phyloP scores from a whole-genome alignment of 139 green algal species.

The Yamagishiella unicocca region DNA sequence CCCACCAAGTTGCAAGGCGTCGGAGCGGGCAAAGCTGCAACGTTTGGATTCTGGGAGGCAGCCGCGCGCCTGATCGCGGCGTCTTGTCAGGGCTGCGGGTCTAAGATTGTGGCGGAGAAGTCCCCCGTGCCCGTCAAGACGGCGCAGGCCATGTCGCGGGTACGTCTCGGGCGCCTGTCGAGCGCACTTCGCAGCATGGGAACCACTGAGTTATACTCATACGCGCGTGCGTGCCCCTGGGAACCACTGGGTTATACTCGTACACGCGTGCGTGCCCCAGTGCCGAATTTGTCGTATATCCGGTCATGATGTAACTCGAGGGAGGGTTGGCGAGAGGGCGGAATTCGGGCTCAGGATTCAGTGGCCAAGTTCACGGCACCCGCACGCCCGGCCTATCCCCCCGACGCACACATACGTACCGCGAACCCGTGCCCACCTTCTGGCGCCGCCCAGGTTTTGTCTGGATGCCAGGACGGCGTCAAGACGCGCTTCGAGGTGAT shows the following conservation, averaged over 20 bases:
- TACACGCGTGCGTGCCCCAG: no score
- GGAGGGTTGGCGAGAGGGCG: no score
- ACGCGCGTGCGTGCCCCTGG: no score
- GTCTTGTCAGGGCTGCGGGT: constrained; percentile 20
- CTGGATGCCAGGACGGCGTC: constrained; percentile 62
- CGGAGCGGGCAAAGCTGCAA: constrained; percentile 95
- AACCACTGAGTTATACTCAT: neutral
- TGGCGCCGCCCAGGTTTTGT: neutral
- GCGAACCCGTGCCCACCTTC: neutral
- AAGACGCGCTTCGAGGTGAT: constrained; percentile 92
- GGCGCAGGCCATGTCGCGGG: constrained; percentile 95
- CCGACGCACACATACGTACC: no score
- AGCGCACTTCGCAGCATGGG: neutral
- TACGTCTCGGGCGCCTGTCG: constrained; percentile 16
- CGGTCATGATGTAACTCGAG: no score
- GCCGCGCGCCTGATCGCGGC: constrained; percentile 92
- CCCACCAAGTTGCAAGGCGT: constrained; percentile 96
- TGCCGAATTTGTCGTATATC: no score
- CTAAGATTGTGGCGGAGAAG: constrained; percentile 98
- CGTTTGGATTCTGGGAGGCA: constrained; percentile 98
- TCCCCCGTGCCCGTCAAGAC: constrained; percentile 98
- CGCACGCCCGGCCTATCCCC: no score
- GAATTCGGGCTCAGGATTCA: no score
- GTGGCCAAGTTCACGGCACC: no score
- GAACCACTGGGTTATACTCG: no score